Conservation (phyloP, 352 stramenopile species). For the Phytophthora citrophthora region DNA sequence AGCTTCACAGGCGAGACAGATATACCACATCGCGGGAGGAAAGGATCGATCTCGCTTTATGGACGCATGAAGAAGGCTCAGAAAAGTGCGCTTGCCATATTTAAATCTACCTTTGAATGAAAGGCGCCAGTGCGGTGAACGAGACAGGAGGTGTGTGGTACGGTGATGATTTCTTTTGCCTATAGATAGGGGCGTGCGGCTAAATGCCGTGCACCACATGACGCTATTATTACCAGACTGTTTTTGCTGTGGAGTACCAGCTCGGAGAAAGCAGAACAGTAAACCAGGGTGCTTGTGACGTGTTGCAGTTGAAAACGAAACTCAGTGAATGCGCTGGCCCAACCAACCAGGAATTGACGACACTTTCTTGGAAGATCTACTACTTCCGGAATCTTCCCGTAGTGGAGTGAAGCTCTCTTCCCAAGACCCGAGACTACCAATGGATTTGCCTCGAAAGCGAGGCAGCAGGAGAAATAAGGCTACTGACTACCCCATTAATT, state of each 20-base stretch:
- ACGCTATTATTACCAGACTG: slow-evolving; percentile 22
- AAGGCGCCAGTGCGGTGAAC: slow-evolving; percentile 10
- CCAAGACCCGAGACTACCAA: background rate
- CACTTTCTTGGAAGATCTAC: slow-evolving; percentile 47
- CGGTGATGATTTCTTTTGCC: background rate
- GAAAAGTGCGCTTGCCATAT: slow-evolving; percentile 83
- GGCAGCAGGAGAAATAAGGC: slow-evolving; percentile 39
- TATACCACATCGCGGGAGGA: slow-evolving; percentile 30
- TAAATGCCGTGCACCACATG: background rate
- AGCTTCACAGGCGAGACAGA: slow-evolving; percentile 30
- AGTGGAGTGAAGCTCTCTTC: background rate
- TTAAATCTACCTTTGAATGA: slow-evolving; percentile 87
- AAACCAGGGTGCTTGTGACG: too few species aligned
- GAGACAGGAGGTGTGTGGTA: slow-evolving; percentile 1
- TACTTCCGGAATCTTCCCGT: slow-evolving; percentile 37
- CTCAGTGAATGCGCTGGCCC: slow-evolving; percentile 28
- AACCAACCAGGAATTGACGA: slow-evolving; percentile 24
- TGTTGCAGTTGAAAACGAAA: background rate
- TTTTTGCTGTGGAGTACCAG: background rate
- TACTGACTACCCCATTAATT: slow-evolving; percentile 38
- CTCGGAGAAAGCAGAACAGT: too few species aligned
- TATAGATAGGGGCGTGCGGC: slow-evolving; percentile 16
- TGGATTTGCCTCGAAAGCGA: slow-evolving; percentile 27
- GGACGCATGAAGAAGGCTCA: slow-evolving; percentile 85
- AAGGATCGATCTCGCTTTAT: slow-evolving; percentile 67